Evolutionary conservation across 192 early-diverging fungal genomes (phyloP).

Genomic region (Powellomyces hirtus): DNA sequence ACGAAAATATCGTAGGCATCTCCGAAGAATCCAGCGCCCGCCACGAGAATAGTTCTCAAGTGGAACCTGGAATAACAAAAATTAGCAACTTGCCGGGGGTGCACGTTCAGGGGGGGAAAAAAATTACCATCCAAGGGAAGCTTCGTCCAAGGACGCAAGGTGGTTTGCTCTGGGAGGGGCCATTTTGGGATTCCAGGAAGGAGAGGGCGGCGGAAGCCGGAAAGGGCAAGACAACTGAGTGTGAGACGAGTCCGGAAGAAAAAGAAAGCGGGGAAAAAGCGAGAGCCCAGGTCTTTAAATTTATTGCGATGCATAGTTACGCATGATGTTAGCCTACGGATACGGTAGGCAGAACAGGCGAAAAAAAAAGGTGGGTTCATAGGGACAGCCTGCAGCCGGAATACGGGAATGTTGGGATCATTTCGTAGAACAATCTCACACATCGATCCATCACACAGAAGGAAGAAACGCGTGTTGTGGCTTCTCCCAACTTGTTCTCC

Average conservation of each 20-base stretch:
- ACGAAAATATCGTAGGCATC: conserved; percentile 97
- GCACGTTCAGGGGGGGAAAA: too few relatives aligned
- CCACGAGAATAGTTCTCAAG: conserved; percentile 44
- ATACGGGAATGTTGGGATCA: too few relatives aligned
- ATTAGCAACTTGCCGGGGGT: neutral
- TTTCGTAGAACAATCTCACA: too few relatives aligned
- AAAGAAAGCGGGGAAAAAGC: neutral
- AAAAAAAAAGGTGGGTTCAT: too few relatives aligned
- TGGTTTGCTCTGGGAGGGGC: conserved; percentile 12
- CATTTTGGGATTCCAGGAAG: neutral
- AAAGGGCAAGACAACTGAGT: neutral
- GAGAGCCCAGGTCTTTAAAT: too few relatives aligned
- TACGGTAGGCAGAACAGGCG: too few relatives aligned
- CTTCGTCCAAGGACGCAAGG: conserved; percentile 46
- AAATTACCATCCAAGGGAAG: conserved; percentile 35
- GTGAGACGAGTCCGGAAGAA: neutral
- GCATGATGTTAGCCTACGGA: too few relatives aligned
- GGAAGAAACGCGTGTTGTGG: too few relatives aligned
- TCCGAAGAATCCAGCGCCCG: conserved; percentile 77
- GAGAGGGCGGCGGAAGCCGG: neutral
- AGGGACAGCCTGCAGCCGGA: too few relatives aligned
- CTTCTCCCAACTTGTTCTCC: too few relatives aligned
- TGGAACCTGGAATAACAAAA: conserved; percentile 29
- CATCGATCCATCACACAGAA: too few relatives aligned
- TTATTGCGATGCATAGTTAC: too few relatives aligned